Evolutionary conservation across 2,329 filamentous ascomycete genomes (phyloP), one percentile per base, ranked within the genome.

Genomic region (Arthrinium phaeospermum): DNA sequence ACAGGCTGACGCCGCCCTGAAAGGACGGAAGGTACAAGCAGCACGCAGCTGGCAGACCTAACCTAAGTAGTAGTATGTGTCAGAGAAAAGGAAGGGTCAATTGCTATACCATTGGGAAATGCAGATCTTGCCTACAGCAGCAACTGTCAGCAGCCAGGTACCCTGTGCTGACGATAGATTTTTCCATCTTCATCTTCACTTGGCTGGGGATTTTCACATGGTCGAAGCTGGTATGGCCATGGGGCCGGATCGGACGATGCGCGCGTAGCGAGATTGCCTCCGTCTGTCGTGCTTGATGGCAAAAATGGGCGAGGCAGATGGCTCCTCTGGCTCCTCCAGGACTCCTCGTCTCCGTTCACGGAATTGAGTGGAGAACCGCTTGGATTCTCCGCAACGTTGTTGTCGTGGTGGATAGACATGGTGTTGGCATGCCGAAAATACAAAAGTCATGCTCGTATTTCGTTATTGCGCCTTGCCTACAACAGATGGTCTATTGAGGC

Each of bases 321-420:
- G 19, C 45, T 22, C 30, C 57, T 41, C 37, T 49, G 46, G 19
- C 45, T 22, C 30, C 57, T 41, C 37, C 37, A 41, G 37, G 10
- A 10, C 37, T 41, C 34, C 57, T 41, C 34, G 57, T 24, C 57
- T 41, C 57, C 57, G 34, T 41, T 41, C 19, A 14, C 57, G 34
- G 34, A 41, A 41, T 22, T 22, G 22, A 41, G 57, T 24, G 57
- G 57, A 8, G 57, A 22, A 22, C 57, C 34, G 57, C 19, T n/a
- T 61, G 19, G 34, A 64, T 41, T 24, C 57, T 64, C 57, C 57
- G 57, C 57, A 64, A 64, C 22, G 57, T 64, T 64, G 57, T 64
- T 64, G 57, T 64, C 57, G 30, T 41, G 41, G 34, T 64, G 57
- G 57, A 41, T 64, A 41, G 57, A 7, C 57, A 64, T 64, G 57